phyloP scores from a whole-genome alignment of 352 stramenopile species.

The Globisporangium paroecandrum region DNA sequence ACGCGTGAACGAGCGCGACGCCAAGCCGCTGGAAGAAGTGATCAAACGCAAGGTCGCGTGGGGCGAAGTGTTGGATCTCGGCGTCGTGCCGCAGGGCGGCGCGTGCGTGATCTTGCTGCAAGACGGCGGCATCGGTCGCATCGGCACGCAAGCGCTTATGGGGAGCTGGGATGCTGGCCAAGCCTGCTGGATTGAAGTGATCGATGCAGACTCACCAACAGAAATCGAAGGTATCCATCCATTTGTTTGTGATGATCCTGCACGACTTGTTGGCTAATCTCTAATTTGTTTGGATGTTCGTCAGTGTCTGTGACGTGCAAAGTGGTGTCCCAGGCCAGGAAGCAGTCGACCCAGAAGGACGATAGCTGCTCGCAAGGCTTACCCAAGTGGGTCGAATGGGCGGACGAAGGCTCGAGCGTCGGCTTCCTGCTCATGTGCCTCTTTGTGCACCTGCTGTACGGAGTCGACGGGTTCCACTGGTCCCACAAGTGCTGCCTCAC shows the following conservation, averaged over 20 bases:
- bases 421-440: constrained; percentile 82
- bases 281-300: neutral
- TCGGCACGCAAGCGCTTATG: constrained; percentile 81
- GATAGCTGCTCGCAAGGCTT: constrained; percentile 30
- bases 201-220: constrained; percentile 53
- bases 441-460: constrained; percentile 80
- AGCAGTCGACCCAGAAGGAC: constrained; percentile 24
- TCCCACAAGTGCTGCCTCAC: constrained; percentile 84
- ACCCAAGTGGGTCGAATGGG: constrained; percentile 70
- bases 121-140: constrained; percentile 62
- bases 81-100: constrained; percentile 71
- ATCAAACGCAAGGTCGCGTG: constrained; percentile 70
- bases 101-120: constrained; percentile 80
- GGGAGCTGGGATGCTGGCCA: constrained; percentile 79
- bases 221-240: constrained; percentile 56
- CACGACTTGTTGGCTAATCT: neutral
- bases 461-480: constrained; percentile 84
- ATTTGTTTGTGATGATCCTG: neutral
- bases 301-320: constrained; percentile 74
- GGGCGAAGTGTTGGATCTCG: constrained; percentile 63
- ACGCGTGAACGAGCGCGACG: constrained; percentile 51
- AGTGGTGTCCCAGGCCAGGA: constrained; percentile 45
- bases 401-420: constrained; percentile 75
- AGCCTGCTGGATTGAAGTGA: constrained; percentile 74
- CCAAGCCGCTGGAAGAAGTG: constrained; percentile 59